Conservation (phyloP, 495 filamentous ascomycete species). For the Cercophora scortea region DNA sequence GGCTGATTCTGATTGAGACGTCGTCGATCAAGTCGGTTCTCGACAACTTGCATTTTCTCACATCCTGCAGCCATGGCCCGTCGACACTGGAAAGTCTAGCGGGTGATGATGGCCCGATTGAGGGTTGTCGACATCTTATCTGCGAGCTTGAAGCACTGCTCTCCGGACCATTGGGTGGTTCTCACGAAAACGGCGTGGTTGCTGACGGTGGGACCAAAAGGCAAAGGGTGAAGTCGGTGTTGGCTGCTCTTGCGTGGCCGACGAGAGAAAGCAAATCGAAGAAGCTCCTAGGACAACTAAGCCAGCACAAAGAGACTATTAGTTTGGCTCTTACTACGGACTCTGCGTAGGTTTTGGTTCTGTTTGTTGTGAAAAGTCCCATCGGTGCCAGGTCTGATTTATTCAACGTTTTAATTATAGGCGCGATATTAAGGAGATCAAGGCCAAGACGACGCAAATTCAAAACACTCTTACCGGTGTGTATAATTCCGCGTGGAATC, state of each 20-base stretch:
- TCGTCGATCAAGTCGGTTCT: neutral
- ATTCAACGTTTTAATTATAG: too few species aligned
- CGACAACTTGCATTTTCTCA: conserved; percentile 2
- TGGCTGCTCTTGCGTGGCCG: too few species aligned
- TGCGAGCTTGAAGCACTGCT: too few species aligned
- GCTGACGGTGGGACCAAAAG: too few species aligned
- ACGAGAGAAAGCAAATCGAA: too few species aligned
- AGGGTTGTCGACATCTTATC: neutral
- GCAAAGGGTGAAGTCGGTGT: too few species aligned
- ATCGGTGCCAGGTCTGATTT: neutral
- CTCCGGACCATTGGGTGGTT: too few species aligned
- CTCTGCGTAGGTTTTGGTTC: neutral
- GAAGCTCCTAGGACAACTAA: too few species aligned
- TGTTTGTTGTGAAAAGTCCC: neutral
- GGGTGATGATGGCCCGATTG: neutral
- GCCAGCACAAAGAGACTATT: too few species aligned
- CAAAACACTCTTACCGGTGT: neutral
- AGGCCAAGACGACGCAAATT: neutral
- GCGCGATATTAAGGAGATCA: neutral
- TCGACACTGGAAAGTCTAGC: neutral
- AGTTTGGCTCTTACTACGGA: neutral
- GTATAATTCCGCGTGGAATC: neutral
- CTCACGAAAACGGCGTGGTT: too few species aligned
- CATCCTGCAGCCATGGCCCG: neutral
- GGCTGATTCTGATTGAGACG: conserved; percentile 4